Conservation (phyloP, 2,329 filamentous ascomycete genomes). For the Dryadomyces quercivorus region DNA sequence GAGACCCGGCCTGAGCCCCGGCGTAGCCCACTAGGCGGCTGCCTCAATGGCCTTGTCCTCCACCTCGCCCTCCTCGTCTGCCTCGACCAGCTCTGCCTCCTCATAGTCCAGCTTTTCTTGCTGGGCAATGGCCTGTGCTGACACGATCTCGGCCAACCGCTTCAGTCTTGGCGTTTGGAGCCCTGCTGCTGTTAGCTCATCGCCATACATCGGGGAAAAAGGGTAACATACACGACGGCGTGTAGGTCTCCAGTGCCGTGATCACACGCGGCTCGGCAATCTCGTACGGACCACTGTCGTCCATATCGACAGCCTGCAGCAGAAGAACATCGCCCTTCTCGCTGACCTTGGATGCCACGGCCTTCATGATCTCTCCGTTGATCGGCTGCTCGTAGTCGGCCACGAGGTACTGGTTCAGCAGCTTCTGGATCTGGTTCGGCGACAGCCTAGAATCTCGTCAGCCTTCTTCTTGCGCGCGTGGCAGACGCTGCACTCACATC, state of each 20-base stretch:
- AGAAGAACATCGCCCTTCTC: constrained; percentile 97
- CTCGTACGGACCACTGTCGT: constrained; percentile 95
- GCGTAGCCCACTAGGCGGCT: constrained; percentile 21
- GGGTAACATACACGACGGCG: constrained; percentile 74
- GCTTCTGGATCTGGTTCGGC: constrained; percentile 97
- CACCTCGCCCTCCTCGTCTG: constrained; percentile 32
- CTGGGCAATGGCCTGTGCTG: constrained; percentile 88
- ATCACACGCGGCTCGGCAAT: constrained; percentile 95
- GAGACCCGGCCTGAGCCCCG: constrained; percentile 8
- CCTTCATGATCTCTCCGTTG: constrained; percentile 99
- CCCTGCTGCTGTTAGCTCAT: constrained; percentile 38
- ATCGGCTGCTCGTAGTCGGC: constrained; percentile 99
- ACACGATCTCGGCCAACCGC: constrained; percentile 95
- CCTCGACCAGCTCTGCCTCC: constrained; percentile 36
- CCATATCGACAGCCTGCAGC: constrained; percentile 93
- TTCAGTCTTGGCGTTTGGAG: constrained; percentile 92
- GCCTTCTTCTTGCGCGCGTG: not conserved
- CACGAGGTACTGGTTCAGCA: constrained; percentile 95
- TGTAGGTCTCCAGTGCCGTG: constrained; percentile 94
- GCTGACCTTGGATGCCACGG: constrained; percentile 88
- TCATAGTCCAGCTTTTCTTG: constrained; percentile 66
- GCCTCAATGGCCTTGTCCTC: constrained; percentile 23
- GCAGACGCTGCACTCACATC: constrained; percentile 57
- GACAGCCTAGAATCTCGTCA: constrained; percentile 55
- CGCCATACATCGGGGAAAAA: not conserved